Conservation (phyloP, 1,284 basidiomycete genomes). For the Ceratobasidium sp. region DNA sequence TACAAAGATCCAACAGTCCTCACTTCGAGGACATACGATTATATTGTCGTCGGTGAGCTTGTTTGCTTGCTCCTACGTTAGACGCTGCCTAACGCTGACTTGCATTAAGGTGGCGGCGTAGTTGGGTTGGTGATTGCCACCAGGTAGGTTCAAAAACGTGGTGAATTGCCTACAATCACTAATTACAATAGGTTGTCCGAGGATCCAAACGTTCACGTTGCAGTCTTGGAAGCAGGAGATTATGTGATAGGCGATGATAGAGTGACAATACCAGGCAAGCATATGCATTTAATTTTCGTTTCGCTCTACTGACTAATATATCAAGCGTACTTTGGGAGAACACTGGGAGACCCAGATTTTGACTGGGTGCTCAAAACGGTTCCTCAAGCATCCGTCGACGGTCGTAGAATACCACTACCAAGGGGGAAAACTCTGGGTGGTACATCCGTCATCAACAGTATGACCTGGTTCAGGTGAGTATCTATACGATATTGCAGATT, state of each 20-base stretch:
- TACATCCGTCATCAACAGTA: slow-evolving; percentile 44
- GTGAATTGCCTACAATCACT: neutral
- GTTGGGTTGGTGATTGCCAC: slow-evolving; percentile 45
- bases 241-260: slow-evolving; percentile 42
- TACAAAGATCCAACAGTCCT: slow-evolving; percentile 2
- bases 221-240: slow-evolving; percentile 45
- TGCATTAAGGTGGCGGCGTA: slow-evolving; percentile 45
- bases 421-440: slow-evolving; percentile 45
- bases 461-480: slow-evolving; percentile 45
- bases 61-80: neutral
- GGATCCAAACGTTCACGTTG: slow-evolving; percentile 43
- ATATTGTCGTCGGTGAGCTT: slow-evolving; percentile 42
- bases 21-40: slow-evolving; percentile 29
- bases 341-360: slow-evolving; percentile 39
- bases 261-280: slow-evolving; percentile 39
- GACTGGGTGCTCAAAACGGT: slow-evolving; percentile 44
- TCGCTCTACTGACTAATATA: neutral
- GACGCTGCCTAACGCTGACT: neutral
- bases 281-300: neutral
- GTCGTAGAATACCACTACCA: slow-evolving; percentile 34
- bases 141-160: slow-evolving; percentile 17
- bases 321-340: slow-evolving; percentile 42
- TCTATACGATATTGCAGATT: neutral
- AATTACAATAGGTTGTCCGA: slow-evolving; percentile 43
- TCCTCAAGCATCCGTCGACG: slow-evolving; percentile 40